phyloP scores from a whole-genome alignment of 1,284 basidiomycete species.

The Ustilago sp. region DNA sequence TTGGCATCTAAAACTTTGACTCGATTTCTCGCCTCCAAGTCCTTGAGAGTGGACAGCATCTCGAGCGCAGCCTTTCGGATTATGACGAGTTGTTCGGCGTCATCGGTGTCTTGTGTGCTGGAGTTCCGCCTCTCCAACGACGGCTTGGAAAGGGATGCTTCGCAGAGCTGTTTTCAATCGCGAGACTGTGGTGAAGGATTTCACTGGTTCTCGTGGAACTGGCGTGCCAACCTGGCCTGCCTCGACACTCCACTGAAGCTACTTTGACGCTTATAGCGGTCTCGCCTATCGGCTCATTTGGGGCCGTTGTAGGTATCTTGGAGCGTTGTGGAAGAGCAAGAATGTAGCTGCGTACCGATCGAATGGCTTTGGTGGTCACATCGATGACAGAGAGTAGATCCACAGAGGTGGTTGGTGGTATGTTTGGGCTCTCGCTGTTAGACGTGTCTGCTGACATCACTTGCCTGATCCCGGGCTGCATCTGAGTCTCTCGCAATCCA shows the following conservation, averaged over 20 bases:
- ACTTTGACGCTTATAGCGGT: conserved; percentile 49
- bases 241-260: conserved; percentile 46
- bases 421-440: not conserved
- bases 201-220: conserved; percentile 22
- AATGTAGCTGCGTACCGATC: conserved; percentile 55
- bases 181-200: conserved; percentile 17
- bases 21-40: conserved; percentile 69
- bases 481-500: conserved; percentile 17
- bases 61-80: conserved; percentile 81
- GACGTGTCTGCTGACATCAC: conserved; percentile 8
- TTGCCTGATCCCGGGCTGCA: conserved; percentile 2
- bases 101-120: not conserved
- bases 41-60: conserved; percentile 79
- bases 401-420: not conserved
- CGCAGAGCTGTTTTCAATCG: not conserved
- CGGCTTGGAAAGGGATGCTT: not conserved
- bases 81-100: conserved; percentile 75
- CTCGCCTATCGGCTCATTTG: conserved; percentile 34
- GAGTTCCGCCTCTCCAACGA: not conserved
- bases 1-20: conserved; percentile 25
- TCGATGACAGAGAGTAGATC: conserved; percentile 37
- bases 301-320: conserved; percentile 9
- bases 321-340: conserved; percentile 44
- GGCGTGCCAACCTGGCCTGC: conserved; percentile 15
- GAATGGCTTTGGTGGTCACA: conserved; percentile 48